These are phyloP conservation scores for Amoebophrya sp. DNA, from an alignment of 169 alveolate genomes.

Conservation along the genomic window DNA sequence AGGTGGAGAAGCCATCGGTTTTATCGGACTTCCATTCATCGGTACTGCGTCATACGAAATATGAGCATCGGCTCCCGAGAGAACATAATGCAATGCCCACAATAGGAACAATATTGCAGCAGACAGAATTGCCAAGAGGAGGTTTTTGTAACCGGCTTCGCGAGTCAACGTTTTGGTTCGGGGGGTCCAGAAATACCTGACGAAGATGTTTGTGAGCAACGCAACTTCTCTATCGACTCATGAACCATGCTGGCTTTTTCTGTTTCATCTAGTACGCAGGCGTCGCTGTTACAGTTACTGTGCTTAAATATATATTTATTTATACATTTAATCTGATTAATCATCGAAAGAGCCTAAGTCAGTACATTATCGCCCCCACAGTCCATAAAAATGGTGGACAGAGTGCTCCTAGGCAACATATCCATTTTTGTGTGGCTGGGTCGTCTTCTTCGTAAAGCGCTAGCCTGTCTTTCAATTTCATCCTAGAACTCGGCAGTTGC, in stretches of 20 bases:
- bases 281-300: no score
- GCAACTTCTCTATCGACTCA: no score
- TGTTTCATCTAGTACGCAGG: no score
- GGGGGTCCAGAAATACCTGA: background rate
- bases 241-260: no score
- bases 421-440: background rate
- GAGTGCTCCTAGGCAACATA: background rate
- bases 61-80: no score
- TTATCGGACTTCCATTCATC: no score
- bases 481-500: background rate
- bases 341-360: background rate
- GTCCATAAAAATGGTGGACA: background rate
- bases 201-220: background rate
- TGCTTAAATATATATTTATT: no score
- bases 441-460: slow-evolving; percentile 8
- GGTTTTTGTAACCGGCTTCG: background rate
- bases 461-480: background rate
- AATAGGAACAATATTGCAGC: background rate
- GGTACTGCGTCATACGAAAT: no score
- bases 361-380: background rate
- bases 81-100: background rate
- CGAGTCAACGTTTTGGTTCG: background rate
- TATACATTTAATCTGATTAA: no score
- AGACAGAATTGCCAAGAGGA: background rate
- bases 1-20: no score